Evolutionary conservation across 2,329 filamentous ascomycete species (phyloP).

Genomic region (Plectosphaerella plurivora): DNA sequence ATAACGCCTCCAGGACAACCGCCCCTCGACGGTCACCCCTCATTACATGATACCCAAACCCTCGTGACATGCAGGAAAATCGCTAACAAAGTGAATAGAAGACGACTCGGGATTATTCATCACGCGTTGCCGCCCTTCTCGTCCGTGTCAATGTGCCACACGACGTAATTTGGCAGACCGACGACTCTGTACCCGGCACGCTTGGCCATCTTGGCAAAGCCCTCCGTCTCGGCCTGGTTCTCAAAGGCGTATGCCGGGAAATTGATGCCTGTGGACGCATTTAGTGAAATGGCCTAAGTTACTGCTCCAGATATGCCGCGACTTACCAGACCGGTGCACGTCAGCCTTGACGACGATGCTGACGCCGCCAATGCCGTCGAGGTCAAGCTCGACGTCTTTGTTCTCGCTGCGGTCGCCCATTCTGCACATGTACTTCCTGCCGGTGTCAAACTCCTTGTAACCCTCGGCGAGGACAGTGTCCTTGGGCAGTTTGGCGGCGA

Average conservation of each 20-base stretch:
- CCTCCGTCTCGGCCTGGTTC: slow-evolving; percentile 98
- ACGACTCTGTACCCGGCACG: slow-evolving; percentile 88
- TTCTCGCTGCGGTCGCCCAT: slow-evolving; percentile 92
- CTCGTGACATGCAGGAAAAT: neutral
- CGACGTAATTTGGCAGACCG: slow-evolving; percentile 93
- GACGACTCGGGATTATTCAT: neutral
- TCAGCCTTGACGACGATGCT: slow-evolving; percentile 98
- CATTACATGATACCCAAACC: no score
- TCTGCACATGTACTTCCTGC: slow-evolving; percentile 80
- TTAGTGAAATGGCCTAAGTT: neutral
- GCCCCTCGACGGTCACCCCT: no score
- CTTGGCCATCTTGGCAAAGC: slow-evolving; percentile 98
- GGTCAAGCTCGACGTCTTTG: slow-evolving; percentile 85
- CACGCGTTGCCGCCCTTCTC: slow-evolving; percentile 82
- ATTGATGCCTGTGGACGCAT: slow-evolving; percentile 69
- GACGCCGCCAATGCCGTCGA: slow-evolving; percentile 95
- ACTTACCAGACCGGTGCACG: slow-evolving; percentile 84
- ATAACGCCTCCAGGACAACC: no score
- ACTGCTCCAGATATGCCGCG: neutral
- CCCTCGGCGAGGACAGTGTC: slow-evolving; percentile 87
- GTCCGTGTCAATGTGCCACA: slow-evolving; percentile 97
- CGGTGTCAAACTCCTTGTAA: slow-evolving; percentile 90
- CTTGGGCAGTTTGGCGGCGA: slow-evolving; percentile 70
- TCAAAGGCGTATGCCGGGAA: slow-evolving; percentile 96
- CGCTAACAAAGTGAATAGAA: neutral